Evolutionary conservation across 148 eudicot species (phyloP).

Genomic region (Gaultheria prostrata): DNA sequence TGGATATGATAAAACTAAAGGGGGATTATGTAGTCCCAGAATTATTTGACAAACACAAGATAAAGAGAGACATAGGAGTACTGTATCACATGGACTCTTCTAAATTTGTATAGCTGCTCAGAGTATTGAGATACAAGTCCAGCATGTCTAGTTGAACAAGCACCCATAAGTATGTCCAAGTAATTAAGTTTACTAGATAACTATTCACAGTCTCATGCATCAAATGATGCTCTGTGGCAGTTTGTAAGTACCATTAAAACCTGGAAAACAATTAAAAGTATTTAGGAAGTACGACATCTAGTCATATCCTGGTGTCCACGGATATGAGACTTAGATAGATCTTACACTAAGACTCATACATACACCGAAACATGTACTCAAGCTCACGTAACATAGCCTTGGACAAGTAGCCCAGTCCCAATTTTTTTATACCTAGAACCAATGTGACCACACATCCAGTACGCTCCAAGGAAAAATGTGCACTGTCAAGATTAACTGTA

Average conservation of each 20-base stretch:
- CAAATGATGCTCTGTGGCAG: neutral
- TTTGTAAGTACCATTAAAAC: neutral
- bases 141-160: too few species aligned
- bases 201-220: neutral
- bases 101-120: too few species aligned
- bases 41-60: neutral
- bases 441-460: neutral
- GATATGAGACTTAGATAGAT: neutral
- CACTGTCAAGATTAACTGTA: slow-evolving; percentile 5
- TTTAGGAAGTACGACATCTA: neutral
- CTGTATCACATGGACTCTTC: neutral
- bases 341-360: neutral
- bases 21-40: neutral
- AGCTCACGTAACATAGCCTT: neutral
- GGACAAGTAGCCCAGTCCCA: neutral
- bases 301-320: neutral
- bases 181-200: neutral
- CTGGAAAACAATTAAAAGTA: neutral
- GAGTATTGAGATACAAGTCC: too few species aligned
- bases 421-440: neutral
- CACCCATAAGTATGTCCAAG: neutral
- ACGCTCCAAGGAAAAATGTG: neutral
- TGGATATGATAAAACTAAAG: neutral
- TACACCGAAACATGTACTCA: neutral
- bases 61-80: neutral